Evolutionary conservation across 2,329 filamentous ascomycete species (phyloP), one percentile per base, ranked within the genome.

Genomic region (Fusarium pseudoanthophilum): DNA sequence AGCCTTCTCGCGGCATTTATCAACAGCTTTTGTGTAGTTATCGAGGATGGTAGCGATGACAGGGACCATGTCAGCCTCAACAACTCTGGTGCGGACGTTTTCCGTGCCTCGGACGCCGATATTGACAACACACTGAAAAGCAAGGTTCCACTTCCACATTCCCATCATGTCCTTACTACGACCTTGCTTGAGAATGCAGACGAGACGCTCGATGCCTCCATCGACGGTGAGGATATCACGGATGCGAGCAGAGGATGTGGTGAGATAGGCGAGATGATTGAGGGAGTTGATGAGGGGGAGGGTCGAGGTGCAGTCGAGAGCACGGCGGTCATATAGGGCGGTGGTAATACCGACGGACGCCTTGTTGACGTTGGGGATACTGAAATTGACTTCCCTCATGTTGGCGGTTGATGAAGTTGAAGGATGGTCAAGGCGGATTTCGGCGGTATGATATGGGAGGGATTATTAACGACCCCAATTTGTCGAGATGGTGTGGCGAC

Each of bases 61-160:
- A 5, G 96, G 96, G 8, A 99, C 96, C 93, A 99, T 98, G 83
- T 99, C 96, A 72, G 96, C 96, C 84, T 99, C 96, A 59, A 99
- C 96, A 6, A 99, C 95, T 75, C 96, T 90, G 65, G 96, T 98
- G 77, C 96, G 91, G 67, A 99, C 96, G 75, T 90, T 92, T 85
- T 99, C 96, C 18, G 96, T 98, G 68, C 96, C 96, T 76, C 96
- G 91, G 68, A 99, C 95, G 64, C 96, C 96, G 80, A 99, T 98
- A 83, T 99, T 99, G 81, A 99, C 96, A 74, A 98, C 95, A 82
- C 96, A 99, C 84, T 98, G 96, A 83, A 99, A 99, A 60, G 96
- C 96, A 72, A 99, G 88, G 80, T 98, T 99, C 96, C 96, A 99
- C 84, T 98, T 98, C 96, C 96, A 99, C 93, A 97, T 97, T 82